Evolutionary conservation across 345 rosid genomes (phyloP), one percentile per base, ranked within the genome.

Genomic region (Lepidium didymum): DNA sequence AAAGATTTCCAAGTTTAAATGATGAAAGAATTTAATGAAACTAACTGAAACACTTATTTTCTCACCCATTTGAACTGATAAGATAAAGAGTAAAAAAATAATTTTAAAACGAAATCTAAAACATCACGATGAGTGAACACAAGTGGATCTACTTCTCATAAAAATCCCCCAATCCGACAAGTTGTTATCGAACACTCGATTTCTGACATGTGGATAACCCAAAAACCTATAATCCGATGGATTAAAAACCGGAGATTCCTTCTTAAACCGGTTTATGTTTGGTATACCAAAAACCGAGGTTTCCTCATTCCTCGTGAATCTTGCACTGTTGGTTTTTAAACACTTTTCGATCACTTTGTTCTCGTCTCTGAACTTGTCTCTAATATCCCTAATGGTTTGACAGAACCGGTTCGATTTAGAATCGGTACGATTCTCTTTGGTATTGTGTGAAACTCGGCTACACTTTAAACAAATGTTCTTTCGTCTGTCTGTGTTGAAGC

Each of bases 141-240:
- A 77, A 49, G 87, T 73, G 56, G 96, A 81, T 75, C 83, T 82
- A 55, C 80, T 76, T 79, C 78, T 51, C 68, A 33, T 79, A 36
- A 78, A 72, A 73, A 76, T 52, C 42, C 70, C 68, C 61, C 70
- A 67, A 3, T 21, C 75, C 36, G 94, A 40, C 60, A 75, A 61
- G 69, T 66, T 80, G 16, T 70, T 77, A 70, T 81, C 81, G 37
- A 83, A 90, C 27, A 77, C 65, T 23, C 76, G 67, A 43, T 60
- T 77, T 79, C 99, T 81, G 51, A 82, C 14, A 50, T 88, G 96
- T 50, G 98, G 98, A 70, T 93, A 93, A 35, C 97, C 96, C 14
- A 72, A 70, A 33, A 80, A 71, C 44, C 29, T 3, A 41, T 90
- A 82, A 29, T 82, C 81, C 6, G 89, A 73, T 2, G 97, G 97